Base-by-base conservation (phyloP, 805 yeast genomes). In the Barnettozyma botsteinii region DNA sequence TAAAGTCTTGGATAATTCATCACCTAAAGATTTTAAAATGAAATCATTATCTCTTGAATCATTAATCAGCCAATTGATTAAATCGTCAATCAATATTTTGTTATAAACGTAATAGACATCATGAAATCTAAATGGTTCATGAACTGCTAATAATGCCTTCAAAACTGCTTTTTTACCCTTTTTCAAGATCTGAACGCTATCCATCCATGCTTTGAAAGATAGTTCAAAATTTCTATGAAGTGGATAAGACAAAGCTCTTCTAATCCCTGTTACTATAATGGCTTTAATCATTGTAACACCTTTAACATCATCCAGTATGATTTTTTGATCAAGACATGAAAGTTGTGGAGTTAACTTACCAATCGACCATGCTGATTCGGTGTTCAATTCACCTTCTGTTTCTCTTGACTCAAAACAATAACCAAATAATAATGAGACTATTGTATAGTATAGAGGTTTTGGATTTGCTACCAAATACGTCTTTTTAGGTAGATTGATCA, bases 331-430 rank as follows among this genome's bases (percentile, higher is more conserved):
- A 24, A 93, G 62, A 48, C 71, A 78, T 7, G 88, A 59, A 28
- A 91, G 61, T 52, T 86, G 93, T 1, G 98, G 96, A 0, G 79
- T 65, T 18, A 93, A 52, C 50, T 83, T 88, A 2, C 98, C 98
- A 5, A 93, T 73, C 0, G 91, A 80, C 98, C 98, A 93, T 0
- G 94, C 86, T 42, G 95, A 83, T 60, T 93, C 98, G 5, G 85
- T 78, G 14, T 77, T 86, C 38, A 77, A 75, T 14, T 69, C 77
- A n/a, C 79, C 81, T 53, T 75, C 77, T 27, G 81, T 86, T 39
- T 83, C 82, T 27, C 96, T 65, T 36, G 73, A 61, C 47, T 93
- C 97, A 56, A 81, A 88, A 38, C 75, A 73, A 50, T 78, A 84
- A 1, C 83, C 78, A 60, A 84, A 93, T 15, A 93, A 49, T 1